phyloP scores from a whole-genome alignment of 2,329 filamentous ascomycete genomes.

The Neonectria ditissima region DNA sequence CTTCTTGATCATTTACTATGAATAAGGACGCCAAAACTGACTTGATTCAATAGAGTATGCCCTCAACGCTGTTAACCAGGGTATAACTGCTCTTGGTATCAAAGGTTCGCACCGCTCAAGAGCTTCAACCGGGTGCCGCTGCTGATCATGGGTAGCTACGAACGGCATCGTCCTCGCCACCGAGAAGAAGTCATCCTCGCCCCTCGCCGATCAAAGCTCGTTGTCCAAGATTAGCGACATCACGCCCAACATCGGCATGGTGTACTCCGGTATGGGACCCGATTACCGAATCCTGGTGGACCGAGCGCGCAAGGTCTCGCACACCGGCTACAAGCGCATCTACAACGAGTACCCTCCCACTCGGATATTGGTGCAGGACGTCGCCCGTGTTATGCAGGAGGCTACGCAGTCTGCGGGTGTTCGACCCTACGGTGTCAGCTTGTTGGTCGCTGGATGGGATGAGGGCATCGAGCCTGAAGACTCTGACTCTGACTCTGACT shows the following conservation, averaged over 20 bases:
- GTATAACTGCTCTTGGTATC: constrained; percentile 97
- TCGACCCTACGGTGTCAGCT: constrained; percentile 93
- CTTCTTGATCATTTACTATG: neutral
- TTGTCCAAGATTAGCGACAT: constrained; percentile 98
- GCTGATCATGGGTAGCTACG: constrained; percentile 73
- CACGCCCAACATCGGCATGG: constrained; percentile 99
- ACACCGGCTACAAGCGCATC: constrained; percentile 99
- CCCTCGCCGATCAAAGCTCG: constrained; percentile 93
- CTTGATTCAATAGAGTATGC: constrained; percentile 82
- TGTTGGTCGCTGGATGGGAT: constrained; percentile 97
- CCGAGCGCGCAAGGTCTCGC: constrained; percentile 97
- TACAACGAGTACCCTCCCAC: constrained; percentile 99
- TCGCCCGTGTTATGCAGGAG: constrained; percentile 98
- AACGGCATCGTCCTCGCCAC: constrained; percentile 99
- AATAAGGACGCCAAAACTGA: constrained; percentile 31
- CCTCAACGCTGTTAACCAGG: constrained; percentile 98
- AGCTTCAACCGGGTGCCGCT: constrained; percentile 4
- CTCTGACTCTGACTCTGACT: constrained; percentile 69
- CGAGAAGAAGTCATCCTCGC: constrained; percentile 99
- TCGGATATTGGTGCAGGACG: constrained; percentile 98
- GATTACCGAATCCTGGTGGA: constrained; percentile 98
- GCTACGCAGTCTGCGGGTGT: constrained; percentile 98
- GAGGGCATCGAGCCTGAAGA: constrained; percentile 92
- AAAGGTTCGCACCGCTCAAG: constrained; percentile 75
- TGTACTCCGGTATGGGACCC: constrained; percentile 98